These are phyloP conservation scores for Erodium maritimum DNA, from an alignment of 345 rosid species.

Conservation along the genomic window DNA sequence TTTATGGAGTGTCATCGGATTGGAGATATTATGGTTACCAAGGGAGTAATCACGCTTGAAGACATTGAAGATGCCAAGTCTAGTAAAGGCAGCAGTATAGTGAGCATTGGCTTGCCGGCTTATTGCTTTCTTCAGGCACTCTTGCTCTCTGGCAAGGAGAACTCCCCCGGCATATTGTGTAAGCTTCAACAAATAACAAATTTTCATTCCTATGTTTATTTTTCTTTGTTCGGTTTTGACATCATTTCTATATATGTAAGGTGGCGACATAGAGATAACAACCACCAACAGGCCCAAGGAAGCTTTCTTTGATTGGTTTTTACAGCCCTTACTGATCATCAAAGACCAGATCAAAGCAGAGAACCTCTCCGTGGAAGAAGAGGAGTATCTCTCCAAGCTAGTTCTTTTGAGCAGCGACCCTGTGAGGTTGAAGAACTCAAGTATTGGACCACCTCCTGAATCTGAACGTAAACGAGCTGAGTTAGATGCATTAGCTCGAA, in stretches of 20 bases:
- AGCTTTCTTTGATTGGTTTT: conserved; percentile 77
- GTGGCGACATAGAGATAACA: conserved; percentile 54
- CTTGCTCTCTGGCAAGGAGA: conserved; percentile 31
- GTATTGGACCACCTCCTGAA: conserved; percentile 39
- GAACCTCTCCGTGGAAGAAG: conserved; percentile 56
- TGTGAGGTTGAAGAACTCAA: conserved; percentile 38
- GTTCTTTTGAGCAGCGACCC: conserved; percentile 60
- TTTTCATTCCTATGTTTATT: background rate
- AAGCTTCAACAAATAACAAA: conserved; percentile 21
- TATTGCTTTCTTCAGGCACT: conserved; percentile 43
- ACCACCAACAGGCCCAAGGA: conserved; percentile 72
- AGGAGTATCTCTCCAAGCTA: conserved; percentile 61
- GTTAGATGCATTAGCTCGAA: conserved; percentile 83
- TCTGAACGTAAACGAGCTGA: conserved; percentile 74
- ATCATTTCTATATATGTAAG: conserved; percentile 17
- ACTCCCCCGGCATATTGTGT: conserved; percentile 52
- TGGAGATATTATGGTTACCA: conserved; percentile 53
- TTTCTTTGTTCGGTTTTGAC: background rate
- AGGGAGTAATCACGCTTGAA: conserved; percentile 61
- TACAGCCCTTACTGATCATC: conserved; percentile 70
- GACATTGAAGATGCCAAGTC: conserved; percentile 79
- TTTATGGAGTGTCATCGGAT: conserved; percentile 46
- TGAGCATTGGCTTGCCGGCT: conserved; percentile 82
- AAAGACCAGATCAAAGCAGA: conserved; percentile 83
- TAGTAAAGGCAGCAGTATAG: conserved; percentile 43